Evolutionary conservation across 805 yeast species (phyloP).

Genomic region (Wickerhamomyces sydowiorum): DNA sequence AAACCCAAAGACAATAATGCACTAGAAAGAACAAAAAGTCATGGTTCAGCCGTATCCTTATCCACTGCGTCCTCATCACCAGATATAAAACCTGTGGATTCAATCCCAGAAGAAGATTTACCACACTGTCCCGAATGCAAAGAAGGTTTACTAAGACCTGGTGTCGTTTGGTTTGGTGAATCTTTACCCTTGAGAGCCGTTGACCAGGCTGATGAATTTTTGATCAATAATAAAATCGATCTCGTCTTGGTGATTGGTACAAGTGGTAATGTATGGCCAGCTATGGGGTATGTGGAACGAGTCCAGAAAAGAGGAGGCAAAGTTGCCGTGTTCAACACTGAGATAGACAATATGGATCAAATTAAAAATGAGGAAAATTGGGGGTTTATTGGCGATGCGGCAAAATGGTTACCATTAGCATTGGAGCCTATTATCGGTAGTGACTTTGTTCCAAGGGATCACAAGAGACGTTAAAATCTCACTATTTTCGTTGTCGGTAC

Average conservation of each 20-base stretch:
- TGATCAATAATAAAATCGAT: conserved; percentile 51
- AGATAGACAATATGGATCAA: conserved; percentile 41
- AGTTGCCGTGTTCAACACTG: conserved; percentile 80
- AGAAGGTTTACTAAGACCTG: conserved; percentile 71
- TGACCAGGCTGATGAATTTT: conserved; percentile 65
- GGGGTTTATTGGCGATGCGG: conserved; percentile 81
- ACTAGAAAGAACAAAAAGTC: conserved; percentile 5
- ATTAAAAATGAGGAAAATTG: conserved; percentile 42
- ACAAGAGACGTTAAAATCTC: conserved; percentile 10
- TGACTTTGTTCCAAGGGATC: conserved; percentile 21
- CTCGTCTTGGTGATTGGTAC: conserved; percentile 81
- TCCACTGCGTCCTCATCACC: conserved; percentile 30
- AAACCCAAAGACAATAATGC: conserved; percentile 9
- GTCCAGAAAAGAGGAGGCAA: conserved; percentile 69
- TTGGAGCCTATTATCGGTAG: conserved; percentile 44
- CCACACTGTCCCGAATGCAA: conserved; percentile 77
- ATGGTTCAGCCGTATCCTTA: conserved; percentile 2
- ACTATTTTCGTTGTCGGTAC: too few relatives aligned
- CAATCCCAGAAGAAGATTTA: conserved; percentile 43
- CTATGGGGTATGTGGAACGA: conserved; percentile 83
- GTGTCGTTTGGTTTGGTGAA: conserved; percentile 96
- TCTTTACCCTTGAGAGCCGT: conserved; percentile 60
- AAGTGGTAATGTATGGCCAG: conserved; percentile 85
- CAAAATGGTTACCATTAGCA: conserved; percentile 61
- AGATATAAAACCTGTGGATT: conserved; percentile 41